phyloP scores from a whole-genome alignment of 2,329 filamentous ascomycete species.

The Exophiala sp. region DNA sequence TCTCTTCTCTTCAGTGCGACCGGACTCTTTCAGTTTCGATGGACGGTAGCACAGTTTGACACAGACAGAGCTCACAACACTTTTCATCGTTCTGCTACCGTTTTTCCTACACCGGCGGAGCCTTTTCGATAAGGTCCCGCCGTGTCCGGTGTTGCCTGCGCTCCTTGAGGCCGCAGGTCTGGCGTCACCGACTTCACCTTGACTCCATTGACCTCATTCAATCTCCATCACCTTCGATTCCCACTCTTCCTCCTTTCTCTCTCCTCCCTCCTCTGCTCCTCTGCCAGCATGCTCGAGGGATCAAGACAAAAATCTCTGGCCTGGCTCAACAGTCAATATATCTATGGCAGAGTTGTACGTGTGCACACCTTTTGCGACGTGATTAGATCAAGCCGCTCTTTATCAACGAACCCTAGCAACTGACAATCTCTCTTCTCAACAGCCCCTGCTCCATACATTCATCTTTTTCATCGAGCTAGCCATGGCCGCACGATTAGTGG shows the following conservation, averaged over 20 bases:
- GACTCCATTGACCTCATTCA: conserved; percentile 2
- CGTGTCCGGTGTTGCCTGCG: conserved; percentile 8
- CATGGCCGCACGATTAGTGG: conserved; percentile 71
- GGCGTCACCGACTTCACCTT: conserved; percentile 16
- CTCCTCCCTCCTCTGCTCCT: no score
- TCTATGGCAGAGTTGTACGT: conserved; percentile 34
- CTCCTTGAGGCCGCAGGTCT: conserved; percentile 3
- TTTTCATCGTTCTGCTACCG: neutral
- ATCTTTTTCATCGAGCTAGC: conserved; percentile 85
- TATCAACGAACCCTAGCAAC: neutral
- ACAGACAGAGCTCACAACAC: neutral
- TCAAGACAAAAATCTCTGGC: conserved; percentile 40
- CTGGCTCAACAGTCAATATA: conserved; percentile 44
- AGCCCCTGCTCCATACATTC: conserved; percentile 83
- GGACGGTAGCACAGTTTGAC: neutral
- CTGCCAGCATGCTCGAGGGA: conserved; percentile 40
- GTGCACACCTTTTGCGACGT: no score
- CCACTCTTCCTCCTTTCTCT: conserved; percentile 24
- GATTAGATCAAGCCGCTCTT: no score
- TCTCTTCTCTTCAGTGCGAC: neutral
- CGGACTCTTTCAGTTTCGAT: neutral
- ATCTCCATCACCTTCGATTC: conserved; percentile 20
- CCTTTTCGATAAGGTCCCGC: conserved; percentile 1
- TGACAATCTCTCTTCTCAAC: conserved; percentile 7
- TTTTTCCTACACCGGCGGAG: neutral